A percentile compares a stretch with the other conserved stretches of the same genome.
These are phyloP conservation scores for Penicillium frequentans DNA, from an alignment of 2,329 filamentous ascomycete species.

Conservation along the genomic window DNA sequence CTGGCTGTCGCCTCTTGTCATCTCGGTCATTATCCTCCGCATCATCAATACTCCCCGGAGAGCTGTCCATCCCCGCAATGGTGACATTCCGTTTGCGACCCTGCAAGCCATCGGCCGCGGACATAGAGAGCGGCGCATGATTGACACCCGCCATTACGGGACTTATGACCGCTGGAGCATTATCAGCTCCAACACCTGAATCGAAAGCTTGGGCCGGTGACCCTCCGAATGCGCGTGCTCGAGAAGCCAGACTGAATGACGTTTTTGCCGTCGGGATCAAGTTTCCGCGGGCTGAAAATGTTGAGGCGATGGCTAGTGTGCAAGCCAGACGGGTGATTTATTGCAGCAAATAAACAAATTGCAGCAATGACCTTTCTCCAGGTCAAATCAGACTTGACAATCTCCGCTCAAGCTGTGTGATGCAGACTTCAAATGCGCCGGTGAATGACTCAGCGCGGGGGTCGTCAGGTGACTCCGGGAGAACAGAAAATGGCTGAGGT, in stretches of 20 bases:
- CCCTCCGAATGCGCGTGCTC: slow-evolving; percentile 38
- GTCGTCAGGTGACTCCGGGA: slow-evolving; percentile 12
- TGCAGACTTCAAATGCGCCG: slow-evolving; percentile 16
- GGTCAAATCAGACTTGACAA: slow-evolving; percentile 1
- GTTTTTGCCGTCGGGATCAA: slow-evolving; percentile 16
- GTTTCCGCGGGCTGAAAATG: slow-evolving; percentile 10
- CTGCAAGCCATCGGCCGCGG: slow-evolving; percentile 30
- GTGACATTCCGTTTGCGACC: slow-evolving; percentile 46
- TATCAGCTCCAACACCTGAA: slow-evolving; percentile 27
- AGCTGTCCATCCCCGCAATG: slow-evolving; percentile 47
- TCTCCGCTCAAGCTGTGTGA: slow-evolving; percentile 13
- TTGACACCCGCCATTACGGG: slow-evolving; percentile 39
- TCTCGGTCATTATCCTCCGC: slow-evolving; percentile 47
- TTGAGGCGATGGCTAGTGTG: neutral
- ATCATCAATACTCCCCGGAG: slow-evolving; percentile 48
- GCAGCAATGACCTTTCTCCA: neutral
- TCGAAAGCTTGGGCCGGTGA: slow-evolving; percentile 31
- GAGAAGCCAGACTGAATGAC: slow-evolving; percentile 39
- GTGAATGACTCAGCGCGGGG: slow-evolving; percentile 21
- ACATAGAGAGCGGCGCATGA: slow-evolving; percentile 30
- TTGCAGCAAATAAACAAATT: neutral
- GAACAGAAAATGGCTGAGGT: neutral
- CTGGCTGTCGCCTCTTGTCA: slow-evolving; percentile 46
- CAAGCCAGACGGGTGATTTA: neutral
- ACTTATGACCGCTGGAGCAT: slow-evolving; percentile 37